A percentile compares a stretch with the other conserved stretches of the same genome.
phyloP scores from a whole-genome alignment of 192 early-diverging fungal genomes.

The Coemansia sp. region DNA sequence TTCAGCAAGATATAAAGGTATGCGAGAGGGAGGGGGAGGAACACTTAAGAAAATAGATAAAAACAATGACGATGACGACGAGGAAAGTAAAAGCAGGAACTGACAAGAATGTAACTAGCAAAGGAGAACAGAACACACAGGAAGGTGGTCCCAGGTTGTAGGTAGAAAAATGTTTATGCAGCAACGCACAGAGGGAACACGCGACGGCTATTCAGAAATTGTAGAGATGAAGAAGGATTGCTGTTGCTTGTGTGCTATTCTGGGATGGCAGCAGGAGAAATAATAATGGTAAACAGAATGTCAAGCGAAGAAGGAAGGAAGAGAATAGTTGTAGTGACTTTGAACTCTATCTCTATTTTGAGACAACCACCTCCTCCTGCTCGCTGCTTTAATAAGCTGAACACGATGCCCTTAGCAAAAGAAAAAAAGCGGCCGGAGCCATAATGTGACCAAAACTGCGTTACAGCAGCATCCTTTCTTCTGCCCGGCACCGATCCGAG shows the following conservation, averaged over 20 bases:
- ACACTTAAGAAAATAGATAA: background rate
- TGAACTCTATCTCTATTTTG: too few relatives aligned
- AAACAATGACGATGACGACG: background rate
- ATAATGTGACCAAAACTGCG: too few relatives aligned
- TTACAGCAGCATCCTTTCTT: too few relatives aligned
- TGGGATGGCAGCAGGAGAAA: background rate
- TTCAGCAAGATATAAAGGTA: background rate
- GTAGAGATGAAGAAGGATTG: background rate
- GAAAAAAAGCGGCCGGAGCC: background rate
- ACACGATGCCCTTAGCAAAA: background rate
- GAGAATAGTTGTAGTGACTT: too few relatives aligned
- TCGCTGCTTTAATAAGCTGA: background rate
- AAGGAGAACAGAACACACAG: background rate
- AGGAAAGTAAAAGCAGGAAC: background rate
- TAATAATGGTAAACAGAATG: background rate
- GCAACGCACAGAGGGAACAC: background rate
- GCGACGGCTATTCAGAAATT: background rate
- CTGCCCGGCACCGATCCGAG: background rate
- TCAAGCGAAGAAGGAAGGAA: background rate
- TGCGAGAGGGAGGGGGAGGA: background rate
- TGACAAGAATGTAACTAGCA: background rate
- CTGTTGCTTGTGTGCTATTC: background rate
- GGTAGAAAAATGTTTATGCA: background rate
- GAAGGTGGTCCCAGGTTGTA: conserved; percentile 1
- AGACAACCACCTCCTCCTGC: too few relatives aligned